Conservation (phyloP, 164 flowering plant species). For the Paratinospora sagittata region DNA sequence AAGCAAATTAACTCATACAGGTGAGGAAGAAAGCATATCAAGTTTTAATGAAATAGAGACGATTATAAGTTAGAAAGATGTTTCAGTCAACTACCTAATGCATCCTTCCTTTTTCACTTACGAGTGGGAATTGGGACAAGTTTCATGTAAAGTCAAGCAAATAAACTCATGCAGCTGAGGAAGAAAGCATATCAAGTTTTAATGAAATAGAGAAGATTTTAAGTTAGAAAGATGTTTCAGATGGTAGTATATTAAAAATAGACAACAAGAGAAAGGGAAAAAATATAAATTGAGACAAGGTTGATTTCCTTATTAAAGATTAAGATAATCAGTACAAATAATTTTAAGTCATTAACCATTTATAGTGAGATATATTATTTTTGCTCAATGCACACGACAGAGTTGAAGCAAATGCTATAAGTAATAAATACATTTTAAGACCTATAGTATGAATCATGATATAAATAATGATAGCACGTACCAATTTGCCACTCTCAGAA, state of each 20-base stretch:
- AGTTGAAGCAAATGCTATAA: neutral
- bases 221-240: neutral
- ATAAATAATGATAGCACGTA: slow-evolving; percentile 23
- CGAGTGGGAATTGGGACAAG: no score
- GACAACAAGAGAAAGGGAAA: no score
- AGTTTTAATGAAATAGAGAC: no score
- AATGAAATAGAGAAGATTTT: no score
- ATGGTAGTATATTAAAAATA: neutral
- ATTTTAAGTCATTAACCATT: neutral
- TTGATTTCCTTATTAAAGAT: neutral
- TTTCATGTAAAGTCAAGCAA: no score
- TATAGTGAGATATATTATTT: neutral
- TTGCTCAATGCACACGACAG: neutral
- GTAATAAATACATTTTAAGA: neutral
- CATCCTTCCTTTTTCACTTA: no score
- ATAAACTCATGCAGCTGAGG: no score
- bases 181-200: no score
- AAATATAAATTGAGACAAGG: neutral
- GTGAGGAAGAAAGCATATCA: no score
- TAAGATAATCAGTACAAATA: neutral
- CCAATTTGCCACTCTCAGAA: slow-evolving; percentile 99
- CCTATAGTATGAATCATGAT: neutral
- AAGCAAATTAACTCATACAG: no score
- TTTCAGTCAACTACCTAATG: no score
- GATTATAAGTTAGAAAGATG: no score